Evolutionary conservation across 495 filamentous ascomycete species (phyloP).

Genomic region (Bryoglossum gracile): DNA sequence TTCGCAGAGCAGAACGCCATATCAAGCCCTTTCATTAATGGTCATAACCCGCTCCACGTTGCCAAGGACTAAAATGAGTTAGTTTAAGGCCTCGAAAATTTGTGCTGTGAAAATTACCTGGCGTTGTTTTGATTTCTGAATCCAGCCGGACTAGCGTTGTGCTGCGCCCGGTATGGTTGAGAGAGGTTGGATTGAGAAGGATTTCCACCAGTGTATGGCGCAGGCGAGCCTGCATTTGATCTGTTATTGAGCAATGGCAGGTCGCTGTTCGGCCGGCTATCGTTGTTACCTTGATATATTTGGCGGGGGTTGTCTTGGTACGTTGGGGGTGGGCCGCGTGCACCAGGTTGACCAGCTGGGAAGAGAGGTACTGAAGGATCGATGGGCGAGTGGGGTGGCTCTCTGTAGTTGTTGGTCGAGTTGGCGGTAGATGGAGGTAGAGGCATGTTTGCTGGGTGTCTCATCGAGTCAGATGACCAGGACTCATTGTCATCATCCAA

Average conservation of each 20-base stretch:
- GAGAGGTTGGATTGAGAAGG: conserved; percentile 17
- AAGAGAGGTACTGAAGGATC: conserved; percentile 59
- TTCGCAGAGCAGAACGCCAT: conserved; percentile 20
- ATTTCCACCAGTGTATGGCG: conserved; percentile 18
- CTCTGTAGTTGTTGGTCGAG: conserved; percentile 20
- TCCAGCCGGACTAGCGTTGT: conserved; percentile 30
- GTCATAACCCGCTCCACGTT: conserved; percentile 50
- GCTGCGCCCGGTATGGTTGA: conserved; percentile 26
- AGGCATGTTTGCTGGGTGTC: conserved; percentile 32
- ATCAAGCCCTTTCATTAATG: conserved; percentile 25
- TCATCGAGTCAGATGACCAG: conserved; percentile 37
- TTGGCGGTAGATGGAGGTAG: conserved; percentile 26
- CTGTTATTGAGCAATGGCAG: conserved; percentile 11
- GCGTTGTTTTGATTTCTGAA: conserved; percentile 36
- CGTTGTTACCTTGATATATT: conserved; percentile 7
- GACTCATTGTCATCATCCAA: conserved; percentile 77
- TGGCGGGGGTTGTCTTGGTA: conserved; percentile 15
- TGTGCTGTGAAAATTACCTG: conserved; percentile 36
- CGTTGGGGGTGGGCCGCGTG: conserved; percentile 9
- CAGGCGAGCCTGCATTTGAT: conserved; percentile 6
- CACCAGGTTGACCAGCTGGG: conserved; percentile 47
- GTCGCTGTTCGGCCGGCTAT: too few species aligned
- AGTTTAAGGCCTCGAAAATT: conserved; percentile 10
- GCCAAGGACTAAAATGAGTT: conserved; percentile 39
- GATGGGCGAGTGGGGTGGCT: conserved; percentile 42